Conservation (phyloP, 2,329 filamentous ascomycete species). For the Botrytis fragariae region DNA sequence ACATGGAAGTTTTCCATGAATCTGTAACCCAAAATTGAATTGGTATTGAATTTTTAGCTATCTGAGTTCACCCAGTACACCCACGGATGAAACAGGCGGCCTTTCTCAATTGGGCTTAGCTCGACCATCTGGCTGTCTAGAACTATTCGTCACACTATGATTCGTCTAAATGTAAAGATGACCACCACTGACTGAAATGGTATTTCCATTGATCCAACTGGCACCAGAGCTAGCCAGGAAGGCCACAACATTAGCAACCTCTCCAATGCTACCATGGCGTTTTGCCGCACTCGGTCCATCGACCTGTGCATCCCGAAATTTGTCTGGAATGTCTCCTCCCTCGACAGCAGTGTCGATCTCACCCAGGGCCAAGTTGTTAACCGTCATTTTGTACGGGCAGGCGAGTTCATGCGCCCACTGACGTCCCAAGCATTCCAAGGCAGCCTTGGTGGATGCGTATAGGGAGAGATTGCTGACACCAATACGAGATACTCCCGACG, state of each 20-base stretch:
- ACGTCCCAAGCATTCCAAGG: constrained; percentile 58
- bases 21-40: rapidly evolving
- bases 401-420: constrained; percentile 47
- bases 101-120: not conserved
- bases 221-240: constrained; percentile 14
- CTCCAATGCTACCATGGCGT: constrained; percentile 14
- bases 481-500: not conserved
- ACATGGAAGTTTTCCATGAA: not conserved
- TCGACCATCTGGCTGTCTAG: not conserved
- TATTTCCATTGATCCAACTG: constrained; percentile 20
- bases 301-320: not conserved
- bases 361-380: constrained; percentile 9
- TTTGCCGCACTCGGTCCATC: constrained; percentile 1
- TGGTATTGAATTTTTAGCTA: not conserved
- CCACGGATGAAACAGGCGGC: not conserved
- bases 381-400: constrained; percentile 14
- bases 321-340: not conserved
- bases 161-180: not conserved
- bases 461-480: constrained; percentile 31
- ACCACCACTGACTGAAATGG: constrained; percentile 18
- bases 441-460: constrained; percentile 58
- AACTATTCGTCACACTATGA: not conserved
- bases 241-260: constrained; percentile 16
- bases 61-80: not conserved
- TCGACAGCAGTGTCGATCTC: not conserved